phyloP scores from a whole-genome alignment of 2,329 filamentous ascomycete genomes.

The Hortaea sp. region DNA sequence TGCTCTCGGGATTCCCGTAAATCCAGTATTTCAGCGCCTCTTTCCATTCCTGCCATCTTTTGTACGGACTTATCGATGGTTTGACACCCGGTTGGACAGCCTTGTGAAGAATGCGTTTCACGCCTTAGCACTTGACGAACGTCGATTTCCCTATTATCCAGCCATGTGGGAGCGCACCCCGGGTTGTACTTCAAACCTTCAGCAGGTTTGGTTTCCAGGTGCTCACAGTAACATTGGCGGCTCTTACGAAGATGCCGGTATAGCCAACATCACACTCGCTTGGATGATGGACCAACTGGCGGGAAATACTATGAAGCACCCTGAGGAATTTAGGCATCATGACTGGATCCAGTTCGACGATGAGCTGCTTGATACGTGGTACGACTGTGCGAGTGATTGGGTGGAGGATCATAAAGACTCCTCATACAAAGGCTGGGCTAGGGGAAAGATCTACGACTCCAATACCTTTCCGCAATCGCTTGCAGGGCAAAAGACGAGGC shows the following conservation, averaged over 20 bases:
- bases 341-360: conserved; percentile 29
- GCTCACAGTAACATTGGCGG: conserved; percentile 45
- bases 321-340: conserved; percentile 14
- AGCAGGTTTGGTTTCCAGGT: conserved; percentile 49
- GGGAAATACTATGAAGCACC: conserved; percentile 17
- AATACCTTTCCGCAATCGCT: conserved; percentile 25
- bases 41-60: conserved; percentile 19
- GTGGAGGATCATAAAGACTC: conserved; percentile 11
- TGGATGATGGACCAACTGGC: conserved; percentile 34
- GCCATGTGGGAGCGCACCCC: conserved; percentile 37
- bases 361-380: conserved; percentile 20
- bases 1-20: conserved; percentile 26
- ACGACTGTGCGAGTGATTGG: conserved; percentile 16
- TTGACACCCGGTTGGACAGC: conserved; percentile 24
- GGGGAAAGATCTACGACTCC: conserved; percentile 25
- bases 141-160: conserved; percentile 40
- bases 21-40: conserved; percentile 19
- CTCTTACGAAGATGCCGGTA: conserved; percentile 25
- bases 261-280: conserved; percentile 29
- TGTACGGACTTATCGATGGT: conserved; percentile 24
- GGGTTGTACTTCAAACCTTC: conserved; percentile 26
- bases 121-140: conserved; percentile 45
- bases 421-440: conserved; percentile 19
- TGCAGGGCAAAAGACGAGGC: conserved; percentile 17
- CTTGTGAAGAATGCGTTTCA: conserved; percentile 46